Evolutionary conservation across 345 rosid species (phyloP), one percentile per base, ranked within the genome.

Genomic region (Lepidium aucheri): DNA sequence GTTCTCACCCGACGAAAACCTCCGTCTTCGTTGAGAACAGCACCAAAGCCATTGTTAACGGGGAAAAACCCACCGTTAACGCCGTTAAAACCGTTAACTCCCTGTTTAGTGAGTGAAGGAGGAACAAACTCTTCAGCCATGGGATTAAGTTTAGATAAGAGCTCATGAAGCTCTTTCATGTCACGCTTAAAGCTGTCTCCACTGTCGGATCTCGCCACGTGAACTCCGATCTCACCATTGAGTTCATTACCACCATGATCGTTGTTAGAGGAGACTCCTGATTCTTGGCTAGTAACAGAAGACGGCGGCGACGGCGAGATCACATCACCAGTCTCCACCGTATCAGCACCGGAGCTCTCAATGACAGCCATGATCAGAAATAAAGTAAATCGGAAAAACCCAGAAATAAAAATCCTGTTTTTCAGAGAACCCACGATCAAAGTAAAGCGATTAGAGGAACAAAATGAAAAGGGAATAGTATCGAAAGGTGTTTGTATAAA

Each of bases 91-190:
- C 79, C 83, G 42, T 75, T 59, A 72, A 10, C 53, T 3, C 62
- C 75, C 53, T 66, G 73, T 34, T 74, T 78, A 65, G 80, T 70
- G 18, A 76, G 79, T 0, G 97, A 91, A 53, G 86, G 91, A 69
- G 98, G 98, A 46, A 91, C 96, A 63, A 91, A 91, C 78, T 89
- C 98, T 74, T 80, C 78, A 26, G 98, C 98, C 96, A 85, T 81
- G 56, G 98, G 98, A 39, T 91, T 91, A 15, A 91, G 91, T 80
- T 91, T 91, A 22, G 96, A 86, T 66, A 91, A 85, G 35, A 91
- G 88, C 69, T 91, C 98, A 50, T 83, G 85, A 68, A 91, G 78
- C 78, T 91, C 89, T 74, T 83, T 86, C 77, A 88, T 80, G 41
- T 88, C 87, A 61, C 84, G 79, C 49, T 81, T 81, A 53, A 74